A percentile compares a stretch with the other conserved stretches of the same genome.
Evolutionary conservation across 2,329 filamentous ascomycete genomes (phyloP).

Genomic region (Colletotrichum zoysiae): DNA sequence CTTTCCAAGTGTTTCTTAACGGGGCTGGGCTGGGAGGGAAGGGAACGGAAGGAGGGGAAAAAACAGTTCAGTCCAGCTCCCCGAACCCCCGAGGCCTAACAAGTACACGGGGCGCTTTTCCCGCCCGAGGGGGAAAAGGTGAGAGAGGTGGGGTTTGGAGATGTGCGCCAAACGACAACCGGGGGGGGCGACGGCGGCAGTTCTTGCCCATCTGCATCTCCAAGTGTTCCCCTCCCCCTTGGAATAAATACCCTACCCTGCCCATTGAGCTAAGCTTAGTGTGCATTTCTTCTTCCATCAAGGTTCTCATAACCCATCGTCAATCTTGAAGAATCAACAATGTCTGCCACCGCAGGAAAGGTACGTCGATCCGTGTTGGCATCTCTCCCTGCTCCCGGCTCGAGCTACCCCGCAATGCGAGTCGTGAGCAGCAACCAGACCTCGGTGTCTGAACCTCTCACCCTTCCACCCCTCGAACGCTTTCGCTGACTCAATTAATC

Average conservation of each 20-base stretch:
- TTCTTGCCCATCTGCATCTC: slow-evolving; percentile 30
- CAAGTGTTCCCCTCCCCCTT: slow-evolving; percentile 7
- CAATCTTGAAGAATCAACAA: slow-evolving; percentile 25
- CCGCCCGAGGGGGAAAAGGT: slow-evolving; percentile 17
- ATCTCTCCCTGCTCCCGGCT: slow-evolving; percentile 16
- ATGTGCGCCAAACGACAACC: slow-evolving; percentile 22
- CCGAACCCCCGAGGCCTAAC: slow-evolving; percentile 38
- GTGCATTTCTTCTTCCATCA: slow-evolving; percentile 39
- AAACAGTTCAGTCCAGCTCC: slow-evolving; percentile 13
- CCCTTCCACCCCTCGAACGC: background rate
- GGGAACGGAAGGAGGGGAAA: background rate
- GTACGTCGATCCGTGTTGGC: slow-evolving; percentile 28
- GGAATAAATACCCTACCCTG: slow-evolving; percentile 41
- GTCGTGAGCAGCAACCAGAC: background rate
- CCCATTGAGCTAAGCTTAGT: slow-evolving; percentile 34
- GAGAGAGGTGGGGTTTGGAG: slow-evolving; percentile 40
- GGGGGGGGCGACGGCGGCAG: slow-evolving; percentile 27
- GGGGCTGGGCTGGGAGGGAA: slow-evolving; percentile 1
- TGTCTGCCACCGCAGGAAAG: slow-evolving; percentile 44
- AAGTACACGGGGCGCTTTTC: slow-evolving; percentile 14
- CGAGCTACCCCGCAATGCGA: slow-evolving; percentile 5
- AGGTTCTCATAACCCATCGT: slow-evolving; percentile 40
- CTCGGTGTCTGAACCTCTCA: background rate
- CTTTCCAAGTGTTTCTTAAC: slow-evolving; percentile 23
- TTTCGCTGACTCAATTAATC: slow-evolving; percentile 32